A percentile compares a stretch with the other conserved stretches of the same genome.
These are phyloP conservation scores for Candida manassasensis DNA, from an alignment of 805 yeast species.

Conservation along the genomic window DNA sequence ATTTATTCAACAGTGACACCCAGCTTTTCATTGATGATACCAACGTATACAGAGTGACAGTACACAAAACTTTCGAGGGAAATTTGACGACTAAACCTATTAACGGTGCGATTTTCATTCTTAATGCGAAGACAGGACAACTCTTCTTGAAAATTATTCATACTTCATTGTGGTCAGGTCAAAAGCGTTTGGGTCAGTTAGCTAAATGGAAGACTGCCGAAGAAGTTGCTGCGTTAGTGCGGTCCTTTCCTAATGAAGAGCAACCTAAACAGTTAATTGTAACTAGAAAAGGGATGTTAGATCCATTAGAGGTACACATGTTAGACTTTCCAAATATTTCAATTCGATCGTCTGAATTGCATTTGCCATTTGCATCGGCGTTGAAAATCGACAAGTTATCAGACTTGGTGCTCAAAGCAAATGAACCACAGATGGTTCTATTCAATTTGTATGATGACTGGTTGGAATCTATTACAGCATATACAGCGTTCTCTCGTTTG, in stretches of 20 bases:
- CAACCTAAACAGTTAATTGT: conserved; percentile 92
- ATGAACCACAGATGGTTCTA: conserved; percentile 88
- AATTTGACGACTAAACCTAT: conserved; percentile 87
- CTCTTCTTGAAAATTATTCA: conserved; percentile 84
- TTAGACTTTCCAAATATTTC: conserved; percentile 91
- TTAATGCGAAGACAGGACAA: conserved; percentile 90
- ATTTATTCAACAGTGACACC: conserved; percentile 76
- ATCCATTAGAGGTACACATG: conserved; percentile 96
- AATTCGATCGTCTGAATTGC: conserved; percentile 83
- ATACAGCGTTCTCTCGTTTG: conserved; percentile 90
- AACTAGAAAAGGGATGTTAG: conserved; percentile 84
- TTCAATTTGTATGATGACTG: conserved; percentile 94
- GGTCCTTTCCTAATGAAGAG: conserved; percentile 88
- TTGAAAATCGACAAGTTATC: conserved; percentile 75
- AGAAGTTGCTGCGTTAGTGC: conserved; percentile 85
- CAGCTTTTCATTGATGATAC: conserved; percentile 90
- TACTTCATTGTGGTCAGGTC: conserved; percentile 96
- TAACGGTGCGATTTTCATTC: conserved; percentile 86
- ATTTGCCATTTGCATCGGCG: conserved; percentile 84
- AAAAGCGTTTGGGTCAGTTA: conserved; percentile 84
- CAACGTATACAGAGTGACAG: conserved; percentile 88
- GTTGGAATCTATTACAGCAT: conserved; percentile 76
- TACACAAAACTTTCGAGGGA: conserved; percentile 89
- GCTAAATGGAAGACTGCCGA: conserved; percentile 99
- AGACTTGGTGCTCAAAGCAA: conserved; percentile 76